Percentiles rank a stretch among this genome's conserved stretches.
These are phyloP conservation scores for Fraxinus nigra DNA, from an alignment of 305 asterid genomes.

Conservation along the genomic window DNA sequence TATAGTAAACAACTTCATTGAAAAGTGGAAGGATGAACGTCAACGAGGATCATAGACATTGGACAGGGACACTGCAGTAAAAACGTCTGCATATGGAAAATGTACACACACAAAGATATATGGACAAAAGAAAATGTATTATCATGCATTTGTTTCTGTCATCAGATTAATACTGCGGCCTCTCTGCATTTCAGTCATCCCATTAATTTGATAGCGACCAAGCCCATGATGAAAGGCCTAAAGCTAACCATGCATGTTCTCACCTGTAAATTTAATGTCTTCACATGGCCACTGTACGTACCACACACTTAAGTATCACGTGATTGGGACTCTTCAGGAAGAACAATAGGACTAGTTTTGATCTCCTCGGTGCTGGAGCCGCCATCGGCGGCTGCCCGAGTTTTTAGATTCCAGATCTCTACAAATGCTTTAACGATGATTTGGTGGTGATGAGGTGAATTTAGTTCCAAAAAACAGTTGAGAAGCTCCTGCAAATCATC, in stretches of 20 bases:
- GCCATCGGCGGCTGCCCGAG: not conserved
- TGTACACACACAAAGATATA: not conserved
- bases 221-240: not conserved
- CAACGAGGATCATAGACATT: not conserved
- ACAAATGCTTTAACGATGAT: constrained; percentile 53
- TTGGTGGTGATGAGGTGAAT: constrained; percentile 52
- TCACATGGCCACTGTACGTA: constrained; percentile 29
- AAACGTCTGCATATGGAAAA: not conserved
- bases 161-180: not conserved
- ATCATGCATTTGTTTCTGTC: not conserved
- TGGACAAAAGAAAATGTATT: not conserved
- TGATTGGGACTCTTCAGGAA: not conserved
- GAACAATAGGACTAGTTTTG: constrained; percentile 15
- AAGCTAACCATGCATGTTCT: not conserved
- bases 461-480: constrained; percentile 51
- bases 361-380: not conserved
- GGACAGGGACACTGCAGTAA: not conserved
- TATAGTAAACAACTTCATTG: not conserved
- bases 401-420: constrained; percentile 31
- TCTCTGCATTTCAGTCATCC: not conserved
- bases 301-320: not conserved
- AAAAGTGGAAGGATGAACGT: not conserved
- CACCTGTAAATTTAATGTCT: constrained; percentile 24
- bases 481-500: constrained; percentile 66
- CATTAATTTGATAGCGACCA: not conserved